Conservation (phyloP, 2,329 filamentous ascomycete species). For the Ophiobolus disseminans region DNA sequence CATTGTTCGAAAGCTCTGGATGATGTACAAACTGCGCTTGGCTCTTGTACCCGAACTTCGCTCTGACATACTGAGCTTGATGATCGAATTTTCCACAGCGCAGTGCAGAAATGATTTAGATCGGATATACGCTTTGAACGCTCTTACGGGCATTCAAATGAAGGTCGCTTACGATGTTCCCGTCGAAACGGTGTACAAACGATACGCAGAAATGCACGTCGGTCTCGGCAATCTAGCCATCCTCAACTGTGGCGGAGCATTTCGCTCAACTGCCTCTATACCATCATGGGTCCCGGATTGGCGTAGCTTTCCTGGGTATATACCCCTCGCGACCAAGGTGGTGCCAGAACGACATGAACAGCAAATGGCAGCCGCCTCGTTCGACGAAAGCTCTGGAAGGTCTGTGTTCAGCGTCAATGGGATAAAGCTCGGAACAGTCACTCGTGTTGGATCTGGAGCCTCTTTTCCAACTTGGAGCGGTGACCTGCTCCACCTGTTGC, state of each 20-base stretch:
- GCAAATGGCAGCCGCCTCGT: not conserved
- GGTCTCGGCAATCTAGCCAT: constrained; percentile 1
- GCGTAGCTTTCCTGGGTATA: not conserved
- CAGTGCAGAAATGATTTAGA: not conserved
- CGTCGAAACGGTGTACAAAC: not conserved
- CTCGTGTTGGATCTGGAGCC: not conserved
- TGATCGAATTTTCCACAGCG: constrained; percentile 3
- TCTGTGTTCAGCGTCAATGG: not conserved
- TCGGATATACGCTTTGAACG: constrained; percentile 6
- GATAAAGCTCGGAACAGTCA: not conserved
- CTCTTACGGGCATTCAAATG: not conserved
- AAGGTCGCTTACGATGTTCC: not conserved
- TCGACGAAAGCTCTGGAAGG: not conserved
- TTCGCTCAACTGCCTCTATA: not conserved
- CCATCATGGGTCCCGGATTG: constrained; percentile 7
- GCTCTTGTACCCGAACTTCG: not conserved
- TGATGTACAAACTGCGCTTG: constrained; percentile 2
- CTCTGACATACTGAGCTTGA: not conserved
- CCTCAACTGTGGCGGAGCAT: constrained; percentile 3
- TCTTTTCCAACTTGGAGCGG: constrained; percentile 1
- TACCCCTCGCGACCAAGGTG: not conserved
- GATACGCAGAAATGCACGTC: constrained; percentile 2
- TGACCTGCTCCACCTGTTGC: not conserved
- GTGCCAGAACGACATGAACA: not conserved
- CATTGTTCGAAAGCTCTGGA: not conserved